Evolutionary conservation across 73 alveolate species (phyloP).

Genomic region (Chromera velia): DNA sequence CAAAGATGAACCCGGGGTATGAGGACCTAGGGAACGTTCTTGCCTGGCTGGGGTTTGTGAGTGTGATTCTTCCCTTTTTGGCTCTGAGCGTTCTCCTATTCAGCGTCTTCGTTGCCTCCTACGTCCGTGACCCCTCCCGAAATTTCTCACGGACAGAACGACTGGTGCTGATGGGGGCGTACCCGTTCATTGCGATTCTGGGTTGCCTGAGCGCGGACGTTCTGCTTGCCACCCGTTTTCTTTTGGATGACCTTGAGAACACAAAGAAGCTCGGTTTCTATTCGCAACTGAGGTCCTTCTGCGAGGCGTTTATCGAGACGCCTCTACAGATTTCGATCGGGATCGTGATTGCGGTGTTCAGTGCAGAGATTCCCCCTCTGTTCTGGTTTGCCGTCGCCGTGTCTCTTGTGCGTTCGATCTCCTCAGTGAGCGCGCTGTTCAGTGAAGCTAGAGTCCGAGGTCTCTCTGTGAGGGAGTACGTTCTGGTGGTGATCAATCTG

Average conservation of each 20-base stretch:
- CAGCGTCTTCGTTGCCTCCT: no score
- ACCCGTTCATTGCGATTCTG: no score
- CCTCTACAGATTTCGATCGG: not conserved
- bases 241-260: not conserved
- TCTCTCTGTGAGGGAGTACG: not conserved
- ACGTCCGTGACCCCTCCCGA: no score
- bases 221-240: no score
- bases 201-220: no score
- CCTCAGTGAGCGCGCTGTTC: not conserved
- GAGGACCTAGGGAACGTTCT: no score
- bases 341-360: not conserved
- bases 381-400: not conserved
- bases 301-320: not conserved
- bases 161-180: no score
- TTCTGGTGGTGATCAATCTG: not conserved
- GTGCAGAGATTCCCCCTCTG: not conserved
- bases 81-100: no score
- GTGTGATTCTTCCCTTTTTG: no score
- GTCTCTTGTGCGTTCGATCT: not conserved
- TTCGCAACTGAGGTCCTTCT: not conserved
- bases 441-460: not conserved
- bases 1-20: no score
- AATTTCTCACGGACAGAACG: no score
- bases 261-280: not conserved
- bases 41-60: no score